Base-by-base conservation (phyloP, 176 grass and related monocot species). In the Eragrostis nindensis region DNA sequence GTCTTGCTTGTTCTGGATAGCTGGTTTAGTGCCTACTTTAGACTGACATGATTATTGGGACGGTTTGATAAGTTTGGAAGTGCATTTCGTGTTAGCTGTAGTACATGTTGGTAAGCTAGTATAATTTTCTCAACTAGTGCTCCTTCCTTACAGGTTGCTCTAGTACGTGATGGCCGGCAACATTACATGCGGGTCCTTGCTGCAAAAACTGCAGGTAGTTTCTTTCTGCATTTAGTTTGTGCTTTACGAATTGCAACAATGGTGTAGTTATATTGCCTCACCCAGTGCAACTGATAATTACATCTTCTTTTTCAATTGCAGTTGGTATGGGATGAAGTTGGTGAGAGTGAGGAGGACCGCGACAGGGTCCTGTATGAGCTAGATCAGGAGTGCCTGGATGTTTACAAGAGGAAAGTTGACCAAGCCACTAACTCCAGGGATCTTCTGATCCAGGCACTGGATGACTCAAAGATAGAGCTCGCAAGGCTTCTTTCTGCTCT, bases 361-460 rank as follows among this genome's bases (percentile, higher is more conserved):
- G 97, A 99, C 84, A 96, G 90, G 73, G 92, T 96, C 64, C 77
- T 99, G 21, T 90, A 93, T 79, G 93, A 99, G 61, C 84, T 99
- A 41, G 97, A 99, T 71, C 97, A 99, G 53, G 97, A 99, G 79
- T 99, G 97, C 73, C 82, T 99, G 54, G 97, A 99, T 84, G 97
- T 99, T 43, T 99, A 99, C 89, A 99, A 96, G 84, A 93, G 97
- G 82, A 99, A 99, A 91, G 93, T 99, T 66, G 87, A 99, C 68
- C 90, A 95, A 75, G 97, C 97, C 13, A 86, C 91, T 29, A 77
- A 93, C 71, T 96, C 93, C 10, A 96, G 93, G 88, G 93, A 90
- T 80, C 81, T 88, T 76, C 86, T 99, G 68, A 90, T 99, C 82
- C 97, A 96, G 75, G 88, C 91, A 2, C 81, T 99, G 16, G 97